Evolutionary conservation across 805 yeast genomes (phyloP).

Genomic region (Sugiyamaella floridensis): DNA sequence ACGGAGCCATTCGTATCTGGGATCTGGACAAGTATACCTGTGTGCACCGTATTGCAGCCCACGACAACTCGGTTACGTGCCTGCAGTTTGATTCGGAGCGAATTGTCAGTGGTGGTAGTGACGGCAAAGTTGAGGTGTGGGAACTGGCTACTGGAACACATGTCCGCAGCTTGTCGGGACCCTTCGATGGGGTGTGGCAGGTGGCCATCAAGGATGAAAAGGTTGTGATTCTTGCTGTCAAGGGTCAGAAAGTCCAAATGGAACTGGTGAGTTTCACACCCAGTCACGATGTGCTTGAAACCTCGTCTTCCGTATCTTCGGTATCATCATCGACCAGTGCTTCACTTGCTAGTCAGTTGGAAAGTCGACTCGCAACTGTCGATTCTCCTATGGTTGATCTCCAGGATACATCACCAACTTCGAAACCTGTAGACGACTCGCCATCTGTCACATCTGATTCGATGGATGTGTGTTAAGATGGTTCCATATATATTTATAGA

Average conservation of each 20-base stretch:
- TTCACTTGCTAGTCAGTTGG: not conserved
- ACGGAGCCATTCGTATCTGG: slow-evolving; percentile 77
- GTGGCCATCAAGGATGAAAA: slow-evolving; percentile 35
- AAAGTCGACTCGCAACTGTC: not conserved
- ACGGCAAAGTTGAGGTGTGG: slow-evolving; percentile 39
- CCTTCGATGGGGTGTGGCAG: slow-evolving; percentile 37
- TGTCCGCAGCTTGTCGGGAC: slow-evolving; percentile 31
- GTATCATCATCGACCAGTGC: not conserved
- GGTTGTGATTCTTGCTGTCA: slow-evolving; percentile 33
- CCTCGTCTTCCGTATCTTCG: not conserved
- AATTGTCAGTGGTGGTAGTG: slow-evolving; percentile 38
- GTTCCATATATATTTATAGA: not conserved
- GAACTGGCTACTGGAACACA: slow-evolving; percentile 33
- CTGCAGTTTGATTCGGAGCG: slow-evolving; percentile 35
- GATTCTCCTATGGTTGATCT: not conserved
- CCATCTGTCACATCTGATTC: not conserved
- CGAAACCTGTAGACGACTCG: not conserved
- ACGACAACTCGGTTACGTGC: slow-evolving; percentile 38
- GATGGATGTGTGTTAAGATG: not conserved
- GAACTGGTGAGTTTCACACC: slow-evolving; percentile 35
- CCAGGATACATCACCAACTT: not conserved
- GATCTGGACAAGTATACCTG: slow-evolving; percentile 77
- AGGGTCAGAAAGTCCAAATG: slow-evolving; percentile 26
- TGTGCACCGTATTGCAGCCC: slow-evolving; percentile 51
- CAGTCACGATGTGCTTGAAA: not conserved